Evolutionary conservation across 345 rosid genomes (phyloP).

Genomic region (Rubroshorea leprosula): DNA sequence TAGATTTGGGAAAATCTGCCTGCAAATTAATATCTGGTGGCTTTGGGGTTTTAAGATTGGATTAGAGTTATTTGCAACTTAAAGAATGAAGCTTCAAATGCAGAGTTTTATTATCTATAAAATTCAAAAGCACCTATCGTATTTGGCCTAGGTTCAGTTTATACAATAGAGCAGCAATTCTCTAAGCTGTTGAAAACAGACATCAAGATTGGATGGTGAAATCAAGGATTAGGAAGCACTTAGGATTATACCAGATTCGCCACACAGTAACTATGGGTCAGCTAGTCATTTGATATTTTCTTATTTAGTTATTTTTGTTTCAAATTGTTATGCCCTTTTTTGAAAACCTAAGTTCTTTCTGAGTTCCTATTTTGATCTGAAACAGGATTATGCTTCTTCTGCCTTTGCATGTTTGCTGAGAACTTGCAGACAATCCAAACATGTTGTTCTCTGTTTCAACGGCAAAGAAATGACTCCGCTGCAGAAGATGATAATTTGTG

Average conservation of each 20-base stretch:
- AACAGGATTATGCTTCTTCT: constrained; percentile 79
- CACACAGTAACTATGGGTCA: too few species aligned
- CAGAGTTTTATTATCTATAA: background rate
- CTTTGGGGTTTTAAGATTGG: background rate
- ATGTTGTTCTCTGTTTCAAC: constrained; percentile 27
- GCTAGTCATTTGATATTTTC: too few species aligned
- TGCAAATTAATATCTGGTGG: background rate
- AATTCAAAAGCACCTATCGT: background rate
- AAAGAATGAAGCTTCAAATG: background rate
- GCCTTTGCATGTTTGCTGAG: constrained; percentile 63
- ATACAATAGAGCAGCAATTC: background rate
- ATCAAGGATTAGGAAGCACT: too few species aligned
- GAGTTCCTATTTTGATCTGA: constrained; percentile 2
- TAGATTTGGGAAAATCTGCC: background rate
- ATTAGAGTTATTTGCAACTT: background rate
- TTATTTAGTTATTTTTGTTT: background rate
- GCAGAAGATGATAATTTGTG: too few species aligned
- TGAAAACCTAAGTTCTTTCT: background rate
- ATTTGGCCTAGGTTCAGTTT: background rate
- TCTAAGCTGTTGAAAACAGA: background rate
- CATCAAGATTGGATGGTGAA: too few species aligned
- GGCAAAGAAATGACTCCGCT: constrained; percentile 32
- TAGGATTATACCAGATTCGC: too few species aligned
- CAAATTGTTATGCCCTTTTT: background rate
- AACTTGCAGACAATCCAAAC: constrained; percentile 41